Evolutionary conservation across 768 basidiomycete genomes (phyloP), one percentile per base, ranked within the genome.

Genomic region (Lyophyllum semitale): DNA sequence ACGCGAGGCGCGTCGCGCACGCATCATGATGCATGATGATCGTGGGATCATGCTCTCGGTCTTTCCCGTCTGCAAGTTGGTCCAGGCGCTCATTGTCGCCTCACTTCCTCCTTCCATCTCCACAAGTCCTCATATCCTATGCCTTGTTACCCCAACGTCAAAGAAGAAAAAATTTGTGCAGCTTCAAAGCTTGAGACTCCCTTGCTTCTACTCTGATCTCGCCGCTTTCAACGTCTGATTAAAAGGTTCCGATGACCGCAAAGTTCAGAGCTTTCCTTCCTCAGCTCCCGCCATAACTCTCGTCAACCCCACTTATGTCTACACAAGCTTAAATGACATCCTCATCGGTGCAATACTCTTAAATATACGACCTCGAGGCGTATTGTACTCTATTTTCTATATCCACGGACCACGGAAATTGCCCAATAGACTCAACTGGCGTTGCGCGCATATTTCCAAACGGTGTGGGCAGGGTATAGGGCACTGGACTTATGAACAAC

Each of bases 401-500:
- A 13, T n/a, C 57, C 57, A 53, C n/a, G 25, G 51, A 43, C 22
- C 47, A 40, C 47, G 57, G 57, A 53, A n/a, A 58, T 56, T 49
- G 51, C 42, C 44, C 43, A 44, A 57, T 40, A 5, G 15, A 12
- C 29, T n/a, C 22, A 13, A 47, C 27, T 26, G 37, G 38, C 35
- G 20, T 51, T 17, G 30, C 22, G 30, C 38, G 6, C 30, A 41
- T 30, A 22, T 43, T 43, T 32, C n/a, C n/a, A 17, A 23, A 32
- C 20, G 23, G 18, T 37, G 15, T 48, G 22, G 30, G 11, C 20
- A 33, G 53, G 20, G 38, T 22, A 29, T 20, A 49, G n/a, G n/a
- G n/a, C n/a, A n/a, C n/a, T n/a, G n/a, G n/a, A 26, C 27, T 35
- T 29, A 33, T 44, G 37, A 35, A 37, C 15, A 37, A 15, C 18